Conservation (phyloP, 495 filamentous ascomycete species). For the Talaromyces ruber region DNA sequence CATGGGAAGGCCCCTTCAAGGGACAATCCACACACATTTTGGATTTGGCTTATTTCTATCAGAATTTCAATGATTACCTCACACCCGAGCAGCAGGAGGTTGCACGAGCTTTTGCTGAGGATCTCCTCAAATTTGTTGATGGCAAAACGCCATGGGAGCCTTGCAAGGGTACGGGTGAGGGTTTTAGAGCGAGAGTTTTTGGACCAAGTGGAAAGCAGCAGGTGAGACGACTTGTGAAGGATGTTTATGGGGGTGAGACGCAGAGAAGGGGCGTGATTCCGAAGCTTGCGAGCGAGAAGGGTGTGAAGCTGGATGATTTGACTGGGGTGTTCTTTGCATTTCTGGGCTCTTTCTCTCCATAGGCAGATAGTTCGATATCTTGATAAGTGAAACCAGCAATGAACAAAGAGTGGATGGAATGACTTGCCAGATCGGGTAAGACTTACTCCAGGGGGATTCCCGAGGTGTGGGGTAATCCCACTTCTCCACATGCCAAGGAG, state of each 20-base stretch:
- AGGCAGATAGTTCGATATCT: not conserved
- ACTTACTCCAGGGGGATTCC: not conserved
- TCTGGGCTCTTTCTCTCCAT: not conserved
- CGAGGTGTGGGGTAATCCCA: not conserved
- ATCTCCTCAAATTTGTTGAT: slow-evolving; percentile 36
- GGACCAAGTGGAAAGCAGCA: slow-evolving; percentile 14
- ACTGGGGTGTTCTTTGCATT: slow-evolving; percentile 14
- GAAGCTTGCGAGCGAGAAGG: slow-evolving; percentile 7
- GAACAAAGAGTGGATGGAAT: too few relatives aligned
- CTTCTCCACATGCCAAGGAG: not conserved
- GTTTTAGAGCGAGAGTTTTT: slow-evolving; percentile 18
- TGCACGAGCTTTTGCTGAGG: slow-evolving; percentile 26
- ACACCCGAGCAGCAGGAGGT: slow-evolving; percentile 19
- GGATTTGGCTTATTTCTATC: slow-evolving; percentile 37
- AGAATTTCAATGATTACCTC: slow-evolving; percentile 33
- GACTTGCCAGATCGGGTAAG: not conserved
- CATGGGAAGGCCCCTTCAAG: slow-evolving; percentile 38
- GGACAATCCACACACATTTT: slow-evolving; percentile 33
- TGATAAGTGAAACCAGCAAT: not conserved
- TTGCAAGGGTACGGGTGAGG: slow-evolving; percentile 8
- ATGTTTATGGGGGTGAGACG: slow-evolving; percentile 17
- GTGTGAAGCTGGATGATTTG: slow-evolving; percentile 18
- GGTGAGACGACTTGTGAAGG: not conserved
- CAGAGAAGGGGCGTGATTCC: slow-evolving; percentile 17
- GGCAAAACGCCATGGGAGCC: slow-evolving; percentile 29